These are phyloP conservation scores for Berkeleyomyces rouxiae DNA, from an alignment of 2,329 filamentous ascomycete species.

Conservation along the genomic window DNA sequence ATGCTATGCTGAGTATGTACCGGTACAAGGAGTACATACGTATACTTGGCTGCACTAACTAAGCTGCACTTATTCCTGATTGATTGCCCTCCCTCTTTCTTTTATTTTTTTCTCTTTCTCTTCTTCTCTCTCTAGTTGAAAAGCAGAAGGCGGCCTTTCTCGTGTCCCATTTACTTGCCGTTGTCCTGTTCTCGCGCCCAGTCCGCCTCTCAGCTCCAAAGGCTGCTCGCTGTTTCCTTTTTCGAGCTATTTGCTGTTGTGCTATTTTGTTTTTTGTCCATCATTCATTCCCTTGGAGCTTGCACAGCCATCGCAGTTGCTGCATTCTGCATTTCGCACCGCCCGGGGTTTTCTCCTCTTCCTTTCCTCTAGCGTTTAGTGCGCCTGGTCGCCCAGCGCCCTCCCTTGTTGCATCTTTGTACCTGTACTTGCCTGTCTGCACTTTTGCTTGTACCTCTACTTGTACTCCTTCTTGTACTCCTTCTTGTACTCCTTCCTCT, in stretches of 20 bases:
- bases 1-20: too few relatives aligned
- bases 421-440: too few relatives aligned
- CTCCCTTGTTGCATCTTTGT: neutral
- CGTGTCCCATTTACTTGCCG: too few relatives aligned
- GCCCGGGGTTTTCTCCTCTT: neutral
- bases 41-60: neutral
- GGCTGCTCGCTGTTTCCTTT: too few relatives aligned
- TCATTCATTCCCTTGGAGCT: neutral
- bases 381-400: neutral
- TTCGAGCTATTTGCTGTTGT: too few relatives aligned
- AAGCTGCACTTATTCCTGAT: neutral
- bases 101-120: neutral
- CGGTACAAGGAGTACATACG: too few relatives aligned
- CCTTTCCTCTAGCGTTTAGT: neutral
- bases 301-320: neutral
- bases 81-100: neutral
- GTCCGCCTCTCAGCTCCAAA: too few relatives aligned
- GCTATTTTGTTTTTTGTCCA: neutral
- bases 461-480: neutral
- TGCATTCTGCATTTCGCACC: constrained; percentile 1
- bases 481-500: neutral
- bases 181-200: too few relatives aligned
- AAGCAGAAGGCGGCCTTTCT: too few relatives aligned
- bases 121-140: neutral
- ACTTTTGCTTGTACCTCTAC: neutral